Evolutionary conservation across 768 basidiomycete species (phyloP).

Genomic region (Grammothele lineata): DNA sequence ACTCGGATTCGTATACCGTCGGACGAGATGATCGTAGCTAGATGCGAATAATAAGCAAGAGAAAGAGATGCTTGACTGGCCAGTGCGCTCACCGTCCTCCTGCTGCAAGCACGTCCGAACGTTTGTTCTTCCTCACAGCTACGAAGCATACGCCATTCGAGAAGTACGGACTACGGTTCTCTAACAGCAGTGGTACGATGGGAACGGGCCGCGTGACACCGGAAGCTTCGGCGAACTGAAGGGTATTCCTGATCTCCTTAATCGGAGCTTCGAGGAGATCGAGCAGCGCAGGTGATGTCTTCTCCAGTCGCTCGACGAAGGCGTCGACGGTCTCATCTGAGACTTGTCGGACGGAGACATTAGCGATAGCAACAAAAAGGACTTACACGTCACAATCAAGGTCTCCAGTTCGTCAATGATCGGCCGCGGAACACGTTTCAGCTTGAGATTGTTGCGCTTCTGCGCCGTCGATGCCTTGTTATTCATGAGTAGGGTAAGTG

Average conservation of each 20-base stretch:
- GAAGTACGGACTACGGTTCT: constrained; percentile 59
- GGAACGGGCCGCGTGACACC: constrained; percentile 61
- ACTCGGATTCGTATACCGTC: constrained; percentile 53
- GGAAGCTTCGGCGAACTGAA: constrained; percentile 54
- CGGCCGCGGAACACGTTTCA: constrained; percentile 64
- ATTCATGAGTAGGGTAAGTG: constrained; percentile 63
- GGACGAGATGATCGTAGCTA: constrained; percentile 73
- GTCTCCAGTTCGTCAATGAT: constrained; percentile 73
- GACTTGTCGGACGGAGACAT: too few species aligned
- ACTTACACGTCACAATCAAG: constrained; percentile 43
- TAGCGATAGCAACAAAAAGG: too few species aligned
- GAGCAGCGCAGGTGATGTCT: constrained; percentile 49
- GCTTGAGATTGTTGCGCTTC: constrained; percentile 63
- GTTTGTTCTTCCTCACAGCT: constrained; percentile 62
- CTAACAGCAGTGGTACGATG: constrained; percentile 74
- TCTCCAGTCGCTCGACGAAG: constrained; percentile 53
- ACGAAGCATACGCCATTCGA: constrained; percentile 74
- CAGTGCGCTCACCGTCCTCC: constrained; percentile 82
- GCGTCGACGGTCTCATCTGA: constrained; percentile 62
- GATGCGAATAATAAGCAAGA: not conserved
- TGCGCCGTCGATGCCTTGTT: constrained; percentile 62
- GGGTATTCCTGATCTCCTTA: constrained; percentile 59
- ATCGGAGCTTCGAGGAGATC: constrained; percentile 45
- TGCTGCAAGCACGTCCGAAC: constrained; percentile 68
- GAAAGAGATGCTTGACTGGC: too few species aligned